These are phyloP conservation scores for Penicillium soppii DNA, from an alignment of 495 filamentous ascomycete species.

Conservation along the genomic window DNA sequence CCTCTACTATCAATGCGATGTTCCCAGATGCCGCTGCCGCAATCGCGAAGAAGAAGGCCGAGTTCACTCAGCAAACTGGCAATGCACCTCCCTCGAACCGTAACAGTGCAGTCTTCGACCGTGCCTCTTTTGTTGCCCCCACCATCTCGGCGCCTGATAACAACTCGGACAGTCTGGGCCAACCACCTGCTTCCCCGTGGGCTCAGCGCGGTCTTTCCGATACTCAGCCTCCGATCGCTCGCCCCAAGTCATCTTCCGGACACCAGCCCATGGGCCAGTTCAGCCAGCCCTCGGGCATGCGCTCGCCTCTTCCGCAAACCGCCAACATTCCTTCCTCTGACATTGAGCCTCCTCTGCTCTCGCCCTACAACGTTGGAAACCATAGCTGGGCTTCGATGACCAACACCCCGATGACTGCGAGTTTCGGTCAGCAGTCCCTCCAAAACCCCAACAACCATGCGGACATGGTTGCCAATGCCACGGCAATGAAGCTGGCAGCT, in stretches of 20 bases:
- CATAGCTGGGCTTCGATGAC: conserved; percentile 98
- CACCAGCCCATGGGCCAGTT: conserved; percentile 97
- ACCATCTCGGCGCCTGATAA: conserved; percentile 69
- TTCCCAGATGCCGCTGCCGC: conserved; percentile 97
- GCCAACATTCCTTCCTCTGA: conserved; percentile 77
- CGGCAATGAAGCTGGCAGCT: conserved; percentile 97
- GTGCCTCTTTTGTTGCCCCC: conserved; percentile 75
- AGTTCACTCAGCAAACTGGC: conserved; percentile 92
- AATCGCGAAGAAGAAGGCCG: conserved; percentile 95
- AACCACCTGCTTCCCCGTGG: conserved; percentile 78
- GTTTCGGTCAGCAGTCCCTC: conserved; percentile 61
- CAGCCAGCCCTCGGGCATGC: conserved; percentile 78
- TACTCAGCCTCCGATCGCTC: conserved; percentile 56
- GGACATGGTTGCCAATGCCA: conserved; percentile 98
- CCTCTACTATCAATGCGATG: conserved; percentile 97
- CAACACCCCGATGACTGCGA: conserved; percentile 93
- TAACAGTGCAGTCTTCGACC: conserved; percentile 81
- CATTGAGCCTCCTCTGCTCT: conserved; percentile 81
- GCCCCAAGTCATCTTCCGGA: conserved; percentile 87
- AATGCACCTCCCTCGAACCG: conserved; percentile 87
- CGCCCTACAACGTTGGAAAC: conserved; percentile 79
- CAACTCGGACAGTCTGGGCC: conserved; percentile 51
- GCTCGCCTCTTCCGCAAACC: conserved; percentile 82
- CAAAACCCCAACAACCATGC: conserved; percentile 62
- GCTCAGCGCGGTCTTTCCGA: conserved; percentile 54